A percentile compares a stretch with the other conserved stretches of the same genome.
phyloP scores from a whole-genome alignment of 2,329 filamentous ascomycete genomes.

The Cladosporium oxysporum region DNA sequence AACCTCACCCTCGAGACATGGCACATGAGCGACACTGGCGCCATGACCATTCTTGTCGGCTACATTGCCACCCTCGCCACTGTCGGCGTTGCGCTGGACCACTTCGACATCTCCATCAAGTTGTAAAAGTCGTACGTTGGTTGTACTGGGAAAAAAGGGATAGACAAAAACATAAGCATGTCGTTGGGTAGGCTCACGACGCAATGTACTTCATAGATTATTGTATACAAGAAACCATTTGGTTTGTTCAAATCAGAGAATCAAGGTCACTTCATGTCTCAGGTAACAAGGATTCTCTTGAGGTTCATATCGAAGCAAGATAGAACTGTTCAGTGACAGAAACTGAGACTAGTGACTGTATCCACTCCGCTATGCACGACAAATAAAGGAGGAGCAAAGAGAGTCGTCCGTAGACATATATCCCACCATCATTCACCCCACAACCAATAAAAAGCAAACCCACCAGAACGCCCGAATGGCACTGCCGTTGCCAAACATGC shows the following conservation, averaged over 20 bases:
- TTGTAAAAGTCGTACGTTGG: conserved; percentile 46
- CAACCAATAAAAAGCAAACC: background rate
- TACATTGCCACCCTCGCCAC: conserved; percentile 71
- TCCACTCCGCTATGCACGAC: conserved; percentile 1
- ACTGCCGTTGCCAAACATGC: background rate
- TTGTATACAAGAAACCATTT: conserved; percentile 4
- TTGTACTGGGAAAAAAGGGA: background rate
- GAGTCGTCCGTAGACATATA: background rate
- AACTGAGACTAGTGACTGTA: background rate
- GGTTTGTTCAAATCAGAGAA: background rate
- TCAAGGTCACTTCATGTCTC: background rate
- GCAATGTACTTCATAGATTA: conserved; percentile 8
- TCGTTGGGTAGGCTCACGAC: background rate
- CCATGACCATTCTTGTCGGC: conserved; percentile 72
- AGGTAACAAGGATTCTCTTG: background rate
- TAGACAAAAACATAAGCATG: conserved; percentile 7
- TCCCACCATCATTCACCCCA: background rate
- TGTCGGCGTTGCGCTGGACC: conserved; percentile 67
- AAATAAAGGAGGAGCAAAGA: background rate
- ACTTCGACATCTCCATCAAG: conserved; percentile 69
- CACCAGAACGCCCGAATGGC: background rate
- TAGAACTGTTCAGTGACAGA: background rate
- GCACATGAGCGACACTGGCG: conserved; percentile 62
- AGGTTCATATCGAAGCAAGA: background rate
- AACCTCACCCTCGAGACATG: conserved; percentile 86